Evolutionary conservation across 2,329 filamentous ascomycete species (phyloP).

Genomic region (Elsinoe ampelina): DNA sequence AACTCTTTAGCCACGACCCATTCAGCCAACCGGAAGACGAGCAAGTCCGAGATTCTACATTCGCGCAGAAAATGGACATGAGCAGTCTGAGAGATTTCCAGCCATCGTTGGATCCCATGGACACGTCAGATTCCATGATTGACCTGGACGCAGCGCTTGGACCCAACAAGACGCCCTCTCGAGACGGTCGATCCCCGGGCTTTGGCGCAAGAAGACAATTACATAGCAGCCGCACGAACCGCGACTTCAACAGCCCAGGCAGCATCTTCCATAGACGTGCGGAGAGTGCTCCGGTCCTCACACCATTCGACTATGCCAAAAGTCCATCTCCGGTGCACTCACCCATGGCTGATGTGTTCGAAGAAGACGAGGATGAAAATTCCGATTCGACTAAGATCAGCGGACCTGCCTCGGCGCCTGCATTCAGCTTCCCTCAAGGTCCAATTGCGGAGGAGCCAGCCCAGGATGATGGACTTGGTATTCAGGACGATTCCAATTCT

Average conservation of each 20-base stretch:
- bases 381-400: constrained; percentile 27
- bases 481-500: constrained; percentile 18
- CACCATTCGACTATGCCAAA: constrained; percentile 53
- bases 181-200: constrained; percentile 20
- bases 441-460: constrained; percentile 31
- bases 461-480: constrained; percentile 23
- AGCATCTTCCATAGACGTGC: constrained; percentile 70
- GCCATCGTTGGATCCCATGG: constrained; percentile 60
- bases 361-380: constrained; percentile 66
- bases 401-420: neutral
- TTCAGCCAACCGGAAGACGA: constrained; percentile 14
- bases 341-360: constrained; percentile 78
- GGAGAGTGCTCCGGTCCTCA: constrained; percentile 71
- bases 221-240: constrained; percentile 66
- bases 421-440: constrained; percentile 19
- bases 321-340: constrained; percentile 36
- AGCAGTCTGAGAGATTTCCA: constrained; percentile 7
- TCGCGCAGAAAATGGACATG: neutral
- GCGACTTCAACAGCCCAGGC: constrained; percentile 57
- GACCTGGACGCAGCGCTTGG: constrained; percentile 90
- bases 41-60: neutral
- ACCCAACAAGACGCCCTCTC: constrained; percentile 74
- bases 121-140: constrained; percentile 69
- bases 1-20: constrained; percentile 15
- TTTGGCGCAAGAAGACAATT: constrained; percentile 51